These are phyloP conservation scores for Nitzschia sp. DNA, from an alignment of 108 stramenopile genomes.

Conservation along the genomic window DNA sequence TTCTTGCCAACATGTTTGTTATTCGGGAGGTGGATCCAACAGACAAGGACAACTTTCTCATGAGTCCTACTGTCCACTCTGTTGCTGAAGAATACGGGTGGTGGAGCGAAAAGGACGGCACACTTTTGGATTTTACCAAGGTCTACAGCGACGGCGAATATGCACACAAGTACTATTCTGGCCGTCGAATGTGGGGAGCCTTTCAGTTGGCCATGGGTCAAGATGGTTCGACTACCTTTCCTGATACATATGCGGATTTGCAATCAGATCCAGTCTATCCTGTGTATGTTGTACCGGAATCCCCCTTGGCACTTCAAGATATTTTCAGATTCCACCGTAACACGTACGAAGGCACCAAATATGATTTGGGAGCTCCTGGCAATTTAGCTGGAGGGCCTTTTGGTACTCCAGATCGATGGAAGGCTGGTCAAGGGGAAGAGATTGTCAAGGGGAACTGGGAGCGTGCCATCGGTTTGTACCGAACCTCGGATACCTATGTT, in stretches of 20 bases:
- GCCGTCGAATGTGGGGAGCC: constrained; percentile 46
- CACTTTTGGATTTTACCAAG: constrained; percentile 51
- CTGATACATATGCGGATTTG: constrained; percentile 47
- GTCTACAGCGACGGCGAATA: constrained; percentile 56
- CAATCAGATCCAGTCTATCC: constrained; percentile 65
- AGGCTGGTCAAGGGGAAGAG: constrained; percentile 33
- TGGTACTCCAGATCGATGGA: constrained; percentile 51
- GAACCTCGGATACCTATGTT: constrained; percentile 55
- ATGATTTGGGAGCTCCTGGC: constrained; percentile 46
- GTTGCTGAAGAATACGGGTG: constrained; percentile 60
- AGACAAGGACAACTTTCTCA: constrained; percentile 64
- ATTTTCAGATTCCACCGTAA: constrained; percentile 58
- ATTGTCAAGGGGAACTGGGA: constrained; percentile 50
- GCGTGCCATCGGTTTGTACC: constrained; percentile 58
- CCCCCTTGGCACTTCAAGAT: constrained; percentile 33
- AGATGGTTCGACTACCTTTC: constrained; percentile 13
- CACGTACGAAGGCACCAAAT: constrained; percentile 72
- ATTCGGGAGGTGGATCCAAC: constrained; percentile 59
- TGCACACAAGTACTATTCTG: constrained; percentile 49
- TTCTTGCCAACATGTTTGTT: constrained; percentile 79
- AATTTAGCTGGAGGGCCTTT: constrained; percentile 52
- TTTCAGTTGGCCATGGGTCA: constrained; percentile 28
- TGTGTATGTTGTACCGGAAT: constrained; percentile 54
- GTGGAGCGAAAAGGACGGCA: constrained; percentile 28
- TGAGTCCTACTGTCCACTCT: constrained; percentile 57